phyloP scores from a whole-genome alignment of 306 rosid species.

The Trichosanthes truncata region DNA sequence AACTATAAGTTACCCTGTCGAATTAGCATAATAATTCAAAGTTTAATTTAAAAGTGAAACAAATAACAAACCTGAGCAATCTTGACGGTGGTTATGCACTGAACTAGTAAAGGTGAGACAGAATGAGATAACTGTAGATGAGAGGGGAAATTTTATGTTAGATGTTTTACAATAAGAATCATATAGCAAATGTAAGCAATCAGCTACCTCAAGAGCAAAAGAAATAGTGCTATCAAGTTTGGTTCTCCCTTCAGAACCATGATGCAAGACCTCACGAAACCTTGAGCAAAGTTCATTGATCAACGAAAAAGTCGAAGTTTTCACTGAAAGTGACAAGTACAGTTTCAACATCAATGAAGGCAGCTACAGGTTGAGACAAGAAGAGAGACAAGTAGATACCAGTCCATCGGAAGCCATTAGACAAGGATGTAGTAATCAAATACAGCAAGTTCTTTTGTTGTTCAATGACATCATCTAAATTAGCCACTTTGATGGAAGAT shows the following conservation, averaged over 20 bases:
- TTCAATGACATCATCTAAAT: constrained; percentile 52
- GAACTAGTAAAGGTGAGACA: constrained; percentile 47
- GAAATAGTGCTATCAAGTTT: constrained; percentile 29
- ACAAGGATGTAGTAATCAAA: constrained; percentile 37
- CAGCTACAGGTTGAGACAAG: not conserved
- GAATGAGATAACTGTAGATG: constrained; percentile 52
- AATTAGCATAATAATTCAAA: not conserved
- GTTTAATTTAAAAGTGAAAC: not conserved
- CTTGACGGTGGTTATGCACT: constrained; percentile 67
- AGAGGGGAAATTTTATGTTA: not conserved
- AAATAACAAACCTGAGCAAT: constrained; percentile 69
- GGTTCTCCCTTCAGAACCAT: constrained; percentile 28
- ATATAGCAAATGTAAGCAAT: constrained; percentile 15
- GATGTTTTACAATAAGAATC: constrained; percentile 2
- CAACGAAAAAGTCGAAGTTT: constrained; percentile 54
- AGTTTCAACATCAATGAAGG: not conserved
- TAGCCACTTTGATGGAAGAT: constrained; percentile 71
- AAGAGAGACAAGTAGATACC: constrained; percentile 37
- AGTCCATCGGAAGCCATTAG: constrained; percentile 70
- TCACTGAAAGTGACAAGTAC: constrained; percentile 38
- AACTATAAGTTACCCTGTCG: not conserved
- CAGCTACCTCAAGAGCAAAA: constrained; percentile 54
- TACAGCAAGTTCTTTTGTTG: constrained; percentile 53
- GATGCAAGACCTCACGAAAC: constrained; percentile 31
- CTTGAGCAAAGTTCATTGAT: constrained; percentile 72